A percentile compares a stretch with the other conserved stretches of the same genome.
These are phyloP conservation scores for Rhododendron molle DNA, from an alignment of 148 eudicot genomes.

Conservation along the genomic window DNA sequence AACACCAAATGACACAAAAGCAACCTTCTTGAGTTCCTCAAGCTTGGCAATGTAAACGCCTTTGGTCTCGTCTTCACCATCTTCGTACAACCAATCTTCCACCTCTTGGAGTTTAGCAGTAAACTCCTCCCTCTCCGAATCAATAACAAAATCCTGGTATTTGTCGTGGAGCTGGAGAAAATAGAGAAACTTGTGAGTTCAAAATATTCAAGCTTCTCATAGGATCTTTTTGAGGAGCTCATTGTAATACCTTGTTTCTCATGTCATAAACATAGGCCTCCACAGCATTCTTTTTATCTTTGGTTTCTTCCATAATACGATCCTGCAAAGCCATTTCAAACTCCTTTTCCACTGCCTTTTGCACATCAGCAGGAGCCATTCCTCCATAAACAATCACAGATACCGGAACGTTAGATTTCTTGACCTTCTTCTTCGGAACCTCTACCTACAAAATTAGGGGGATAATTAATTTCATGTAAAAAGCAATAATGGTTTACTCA, in stretches of 20 bases:
- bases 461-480: not conserved
- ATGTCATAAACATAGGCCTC: constrained; percentile 92
- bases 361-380: constrained; percentile 49
- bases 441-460: constrained; percentile 37
- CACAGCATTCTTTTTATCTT: constrained; percentile 83
- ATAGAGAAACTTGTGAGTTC: not conserved
- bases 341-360: constrained; percentile 85
- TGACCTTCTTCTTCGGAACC: constrained; percentile 80
- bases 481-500: not conserved
- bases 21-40: constrained; percentile 87
- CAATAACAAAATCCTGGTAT: constrained; percentile 63
- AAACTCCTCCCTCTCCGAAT: constrained; percentile 66
- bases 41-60: constrained; percentile 89
- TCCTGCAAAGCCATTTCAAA: constrained; percentile 97
- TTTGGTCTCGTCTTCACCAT: constrained; percentile 91
- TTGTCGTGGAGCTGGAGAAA: constrained; percentile 68
- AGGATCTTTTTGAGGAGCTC: not conserved
- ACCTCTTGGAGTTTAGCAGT: constrained; percentile 66
- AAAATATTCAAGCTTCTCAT: not conserved
- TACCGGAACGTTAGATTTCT: constrained; percentile 59
- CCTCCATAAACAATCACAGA: constrained; percentile 68
- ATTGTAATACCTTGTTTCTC: constrained; percentile 67
- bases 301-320: constrained; percentile 90
- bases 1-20: not conserved
- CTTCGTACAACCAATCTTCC: constrained; percentile 97